phyloP scores from a whole-genome alignment of 306 rosid genomes.

The Calophaca sinica region DNA sequence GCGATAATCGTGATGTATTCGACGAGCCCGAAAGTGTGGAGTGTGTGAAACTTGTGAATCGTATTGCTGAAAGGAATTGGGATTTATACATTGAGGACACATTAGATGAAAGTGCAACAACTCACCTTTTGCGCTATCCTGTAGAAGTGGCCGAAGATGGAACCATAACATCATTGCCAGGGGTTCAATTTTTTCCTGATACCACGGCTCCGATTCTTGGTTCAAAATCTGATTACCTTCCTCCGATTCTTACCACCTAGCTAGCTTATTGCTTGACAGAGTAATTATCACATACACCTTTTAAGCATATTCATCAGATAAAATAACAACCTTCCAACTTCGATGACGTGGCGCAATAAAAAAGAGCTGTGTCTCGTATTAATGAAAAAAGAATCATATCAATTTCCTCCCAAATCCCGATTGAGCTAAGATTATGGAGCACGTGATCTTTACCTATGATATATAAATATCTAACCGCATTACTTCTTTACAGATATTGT shows the following conservation, averaged over 20 bases:
- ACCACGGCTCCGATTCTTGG: conserved; percentile 54
- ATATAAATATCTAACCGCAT: too few species aligned
- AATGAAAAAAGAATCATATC: too few species aligned
- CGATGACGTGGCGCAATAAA: background rate
- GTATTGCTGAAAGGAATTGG: conserved; percentile 40
- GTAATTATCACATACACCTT: background rate
- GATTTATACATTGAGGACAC: conserved; percentile 29
- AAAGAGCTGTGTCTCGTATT: too few species aligned
- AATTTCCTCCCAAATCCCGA: too few species aligned
- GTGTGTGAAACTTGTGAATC: conserved; percentile 41
- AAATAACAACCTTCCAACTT: background rate
- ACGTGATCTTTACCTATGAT: too few species aligned
- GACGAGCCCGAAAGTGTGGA: conserved; percentile 38
- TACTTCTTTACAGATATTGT: too few species aligned
- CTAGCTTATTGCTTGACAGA: background rate
- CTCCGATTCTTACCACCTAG: conserved; percentile 57
- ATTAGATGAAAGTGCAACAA: background rate
- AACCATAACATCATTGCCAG: conserved; percentile 21
- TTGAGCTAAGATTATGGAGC: too few species aligned
- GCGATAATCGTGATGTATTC: background rate
- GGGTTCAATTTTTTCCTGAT: conserved; percentile 50
- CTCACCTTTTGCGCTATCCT: conserved; percentile 49
- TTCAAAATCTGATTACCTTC: conserved; percentile 38
- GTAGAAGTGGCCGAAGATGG: conserved; percentile 39
- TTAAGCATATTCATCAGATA: background rate